Conservation (phyloP, 202 grass and related monocot species). For the Dendrocalamus latiflorus region DNA sequence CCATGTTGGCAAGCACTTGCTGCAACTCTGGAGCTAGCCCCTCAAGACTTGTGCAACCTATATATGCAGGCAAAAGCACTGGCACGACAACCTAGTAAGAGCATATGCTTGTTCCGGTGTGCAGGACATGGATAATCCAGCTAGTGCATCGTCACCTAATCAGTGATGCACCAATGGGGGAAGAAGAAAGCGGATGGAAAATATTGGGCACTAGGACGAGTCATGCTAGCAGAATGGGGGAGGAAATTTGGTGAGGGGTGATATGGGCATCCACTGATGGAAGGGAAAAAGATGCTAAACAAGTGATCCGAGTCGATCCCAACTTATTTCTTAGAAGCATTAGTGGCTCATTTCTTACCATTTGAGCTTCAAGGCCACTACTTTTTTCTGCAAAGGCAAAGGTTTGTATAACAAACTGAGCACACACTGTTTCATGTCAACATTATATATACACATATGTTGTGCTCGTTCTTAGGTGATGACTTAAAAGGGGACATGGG, state of each 20-base stretch:
- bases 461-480: not conserved
- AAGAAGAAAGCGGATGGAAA: slow-evolving; percentile 26
- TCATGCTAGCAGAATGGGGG: not conserved
- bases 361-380: slow-evolving; percentile 26
- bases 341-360: slow-evolving; percentile 37
- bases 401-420: not conserved
- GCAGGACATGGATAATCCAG: slow-evolving; percentile 39
- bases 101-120: slow-evolving; percentile 39
- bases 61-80: slow-evolving; percentile 39
- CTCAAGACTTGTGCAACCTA: not conserved
- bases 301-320: slow-evolving; percentile 43
- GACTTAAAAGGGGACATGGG: not conserved
- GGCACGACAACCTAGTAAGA: slow-evolving; percentile 25
- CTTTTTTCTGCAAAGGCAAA: slow-evolving; percentile 7
- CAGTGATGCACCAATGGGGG: slow-evolving; percentile 34
- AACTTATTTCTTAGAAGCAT: slow-evolving; percentile 31
- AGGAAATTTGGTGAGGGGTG: slow-evolving; percentile 30
- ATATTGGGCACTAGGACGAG: slow-evolving; percentile 10
- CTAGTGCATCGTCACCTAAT: slow-evolving; percentile 37
- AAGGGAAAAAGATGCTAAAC: slow-evolving; percentile 12
- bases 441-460: not conserved
- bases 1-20: slow-evolving; percentile 14
- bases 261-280: slow-evolving; percentile 44
- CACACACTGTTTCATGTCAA: slow-evolving; percentile 28
- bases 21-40: not conserved